Conservation (phyloP, 305 asterid genomes). For the Euphrasia arctica region DNA sequence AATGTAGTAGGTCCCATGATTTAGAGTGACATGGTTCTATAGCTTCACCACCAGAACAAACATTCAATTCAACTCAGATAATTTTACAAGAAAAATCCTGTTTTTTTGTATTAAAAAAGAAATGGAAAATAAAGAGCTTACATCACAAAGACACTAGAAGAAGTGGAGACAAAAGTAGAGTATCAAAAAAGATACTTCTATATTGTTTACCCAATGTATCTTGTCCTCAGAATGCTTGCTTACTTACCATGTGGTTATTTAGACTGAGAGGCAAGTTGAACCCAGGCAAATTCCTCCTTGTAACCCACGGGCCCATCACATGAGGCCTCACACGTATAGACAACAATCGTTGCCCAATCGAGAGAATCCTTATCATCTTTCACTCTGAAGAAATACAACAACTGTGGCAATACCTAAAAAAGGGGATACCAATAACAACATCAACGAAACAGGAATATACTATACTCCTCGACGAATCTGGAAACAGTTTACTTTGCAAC, state of each 20-base stretch:
- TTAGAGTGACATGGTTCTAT: neutral
- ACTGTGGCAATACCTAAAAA: conserved; percentile 78
- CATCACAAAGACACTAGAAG: neutral
- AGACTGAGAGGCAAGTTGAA: conserved; percentile 52
- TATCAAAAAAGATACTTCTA: neutral
- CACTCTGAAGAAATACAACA: conserved; percentile 78
- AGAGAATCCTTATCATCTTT: conserved; percentile 63
- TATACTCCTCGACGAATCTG: neutral
- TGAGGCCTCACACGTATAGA: conserved; percentile 83
- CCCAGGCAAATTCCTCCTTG: conserved; percentile 89
- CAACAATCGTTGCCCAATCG: conserved; percentile 88
- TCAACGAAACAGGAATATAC: neutral
- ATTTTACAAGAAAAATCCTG: neutral
- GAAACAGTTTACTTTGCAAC: neutral
- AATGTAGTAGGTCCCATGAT: neutral
- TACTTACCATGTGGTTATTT: neutral
- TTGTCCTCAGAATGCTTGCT: neutral
- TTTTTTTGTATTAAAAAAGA: no score
- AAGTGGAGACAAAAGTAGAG: conserved; percentile 1
- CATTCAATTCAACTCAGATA: neutral
- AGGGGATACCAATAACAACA: conserved; percentile 5
- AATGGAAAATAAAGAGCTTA: neutral
- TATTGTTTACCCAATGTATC: no score
- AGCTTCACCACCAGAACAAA: neutral
- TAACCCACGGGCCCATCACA: conserved; percentile 55